These are phyloP conservation scores for Graphilbum fragrans DNA, from an alignment of 2,329 filamentous ascomycete genomes.

Conservation along the genomic window DNA sequence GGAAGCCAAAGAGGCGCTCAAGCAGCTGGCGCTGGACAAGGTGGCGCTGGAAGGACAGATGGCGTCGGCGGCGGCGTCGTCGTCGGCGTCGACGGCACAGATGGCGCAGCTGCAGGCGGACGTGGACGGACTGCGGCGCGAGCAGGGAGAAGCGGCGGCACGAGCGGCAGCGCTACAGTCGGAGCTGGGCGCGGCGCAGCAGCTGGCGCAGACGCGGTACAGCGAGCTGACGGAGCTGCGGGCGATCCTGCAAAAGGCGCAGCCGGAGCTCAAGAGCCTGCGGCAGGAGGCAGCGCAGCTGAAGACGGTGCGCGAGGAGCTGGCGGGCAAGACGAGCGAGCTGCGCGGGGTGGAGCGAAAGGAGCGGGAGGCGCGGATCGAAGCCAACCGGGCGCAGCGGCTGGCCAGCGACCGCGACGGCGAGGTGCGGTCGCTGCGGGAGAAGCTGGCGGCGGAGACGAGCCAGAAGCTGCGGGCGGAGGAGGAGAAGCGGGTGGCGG, in stretches of 20 bases:
- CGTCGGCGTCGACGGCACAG: slow-evolving; percentile 13
- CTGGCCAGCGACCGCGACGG: slow-evolving; percentile 61
- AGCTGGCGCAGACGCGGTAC: slow-evolving; percentile 76
- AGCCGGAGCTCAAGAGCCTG: slow-evolving; percentile 72
- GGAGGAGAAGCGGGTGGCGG: slow-evolving; percentile 61
- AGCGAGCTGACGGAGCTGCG: slow-evolving; percentile 75
- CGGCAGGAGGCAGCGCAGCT: slow-evolving; percentile 66
- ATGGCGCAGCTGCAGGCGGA: slow-evolving; percentile 48
- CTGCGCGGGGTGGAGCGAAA: slow-evolving; percentile 67
- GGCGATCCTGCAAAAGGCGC: slow-evolving; percentile 69
- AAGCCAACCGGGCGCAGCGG: slow-evolving; percentile 58
- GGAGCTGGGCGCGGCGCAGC: slow-evolving; percentile 74
- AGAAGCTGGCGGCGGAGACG: slow-evolving; percentile 66
- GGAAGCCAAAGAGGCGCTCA: slow-evolving; percentile 64
- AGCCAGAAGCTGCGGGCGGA: slow-evolving; percentile 62
- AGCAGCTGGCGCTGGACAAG: slow-evolving; percentile 61
- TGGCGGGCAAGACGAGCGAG: slow-evolving; percentile 45
- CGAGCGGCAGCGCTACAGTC: slow-evolving; percentile 62
- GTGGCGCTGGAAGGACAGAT: slow-evolving; percentile 51
- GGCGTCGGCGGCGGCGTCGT: slow-evolving; percentile 19
- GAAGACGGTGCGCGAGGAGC: slow-evolving; percentile 63
- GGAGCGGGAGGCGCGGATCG: slow-evolving; percentile 69
- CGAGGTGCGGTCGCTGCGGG: slow-evolving; percentile 66
- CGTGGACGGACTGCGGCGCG: slow-evolving; percentile 39
- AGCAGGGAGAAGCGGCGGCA: slow-evolving; percentile 56